Conservation (phyloP, 345 rosid species). For the Tarenaya hassleriana region DNA sequence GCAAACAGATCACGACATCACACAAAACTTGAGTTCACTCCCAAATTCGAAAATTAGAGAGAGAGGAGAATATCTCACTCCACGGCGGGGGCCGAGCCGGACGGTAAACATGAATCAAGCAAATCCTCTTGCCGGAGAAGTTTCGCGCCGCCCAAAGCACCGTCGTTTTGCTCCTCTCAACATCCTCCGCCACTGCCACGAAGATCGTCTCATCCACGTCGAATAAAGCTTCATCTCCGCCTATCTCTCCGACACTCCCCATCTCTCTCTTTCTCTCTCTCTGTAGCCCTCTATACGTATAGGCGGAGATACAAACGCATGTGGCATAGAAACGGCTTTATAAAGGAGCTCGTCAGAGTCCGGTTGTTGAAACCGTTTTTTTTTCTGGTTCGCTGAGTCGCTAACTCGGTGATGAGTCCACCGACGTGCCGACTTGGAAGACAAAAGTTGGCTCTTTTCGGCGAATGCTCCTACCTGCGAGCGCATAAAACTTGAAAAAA, state of each 20-base stretch:
- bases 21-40: conserved; percentile 13
- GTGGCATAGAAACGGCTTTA: conserved; percentile 18
- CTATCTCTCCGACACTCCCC: conserved; percentile 34
- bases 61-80: conserved; percentile 56
- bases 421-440: conserved; percentile 22
- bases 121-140: conserved; percentile 62
- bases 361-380: conserved; percentile 23
- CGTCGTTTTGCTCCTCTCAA: conserved; percentile 50
- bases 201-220: conserved; percentile 59
- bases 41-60: conserved; percentile 8
- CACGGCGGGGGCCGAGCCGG: conserved; percentile 37
- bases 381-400: conserved; percentile 21
- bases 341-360: conserved; percentile 27
- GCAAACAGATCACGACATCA: conserved; percentile 17
- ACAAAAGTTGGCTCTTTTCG: not conserved
- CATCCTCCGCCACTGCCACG: conserved; percentile 69
- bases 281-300: conserved; percentile 1
- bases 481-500: no score
- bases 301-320: conserved; percentile 1
- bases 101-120: conserved; percentile 69
- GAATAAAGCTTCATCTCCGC: conserved; percentile 23
- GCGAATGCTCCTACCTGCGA: conserved; percentile 22
- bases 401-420: conserved; percentile 31
- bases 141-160: conserved; percentile 61
- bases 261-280: conserved; percentile 24